A percentile compares a stretch with the other conserved stretches of the same genome.
phyloP scores from a whole-genome alignment of 2,329 filamentous ascomycete genomes.

The Penicillium sp. region DNA sequence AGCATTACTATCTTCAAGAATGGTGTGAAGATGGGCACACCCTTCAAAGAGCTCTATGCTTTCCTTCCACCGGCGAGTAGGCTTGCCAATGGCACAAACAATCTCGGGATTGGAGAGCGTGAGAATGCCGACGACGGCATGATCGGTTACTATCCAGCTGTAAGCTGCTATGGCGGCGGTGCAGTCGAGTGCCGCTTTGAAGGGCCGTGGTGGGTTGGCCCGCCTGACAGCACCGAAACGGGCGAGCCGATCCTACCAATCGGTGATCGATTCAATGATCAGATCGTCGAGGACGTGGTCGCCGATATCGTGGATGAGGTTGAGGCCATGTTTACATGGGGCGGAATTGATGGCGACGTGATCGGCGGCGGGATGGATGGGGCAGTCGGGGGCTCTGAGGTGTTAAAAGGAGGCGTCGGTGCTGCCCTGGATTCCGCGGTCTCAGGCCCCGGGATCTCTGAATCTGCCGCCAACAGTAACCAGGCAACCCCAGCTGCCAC shows the following conservation, averaged over 20 bases:
- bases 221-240: conserved; percentile 53
- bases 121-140: conserved; percentile 91
- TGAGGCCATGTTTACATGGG: conserved; percentile 67
- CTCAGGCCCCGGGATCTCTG: conserved; percentile 16
- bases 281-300: conserved; percentile 90
- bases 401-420: conserved; percentile 32
- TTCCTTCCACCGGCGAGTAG: conserved; percentile 86
- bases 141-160: conserved; percentile 90
- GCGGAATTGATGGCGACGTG: conserved; percentile 35
- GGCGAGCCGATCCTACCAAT: conserved; percentile 56
- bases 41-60: conserved; percentile 82
- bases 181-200: conserved; percentile 93
- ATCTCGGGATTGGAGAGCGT: conserved; percentile 63
- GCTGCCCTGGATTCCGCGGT: conserved; percentile 30
- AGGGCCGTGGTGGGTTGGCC: conserved; percentile 86
- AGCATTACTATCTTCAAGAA: conserved; percentile 92
- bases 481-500: conserved; percentile 15
- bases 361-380: conserved; percentile 27
- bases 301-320: conserved; percentile 95
- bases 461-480: conserved; percentile 23
- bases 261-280: conserved; percentile 79
- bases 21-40: conserved; percentile 77
- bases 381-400: conserved; percentile 32
- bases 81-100: conserved; percentile 44
- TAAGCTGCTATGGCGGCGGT: conserved; percentile 88